Percentiles rank a stretch among this genome's conserved stretches.
Conservation (phyloP, 306 rosid genomes). For the Heteromeles arbutifolia region DNA sequence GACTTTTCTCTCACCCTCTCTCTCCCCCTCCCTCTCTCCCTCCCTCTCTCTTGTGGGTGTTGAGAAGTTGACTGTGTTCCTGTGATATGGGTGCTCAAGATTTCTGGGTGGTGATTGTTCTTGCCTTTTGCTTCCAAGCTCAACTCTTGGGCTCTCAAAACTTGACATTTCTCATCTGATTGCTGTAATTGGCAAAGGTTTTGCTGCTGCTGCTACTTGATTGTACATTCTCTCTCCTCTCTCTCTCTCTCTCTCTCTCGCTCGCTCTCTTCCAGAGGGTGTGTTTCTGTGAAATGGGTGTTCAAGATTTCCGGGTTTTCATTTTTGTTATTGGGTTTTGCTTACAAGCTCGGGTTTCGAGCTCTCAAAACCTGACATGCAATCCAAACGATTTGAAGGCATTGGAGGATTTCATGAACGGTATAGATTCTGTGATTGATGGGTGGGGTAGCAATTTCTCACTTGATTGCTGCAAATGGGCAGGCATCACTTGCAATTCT, state of each 20-base stretch:
- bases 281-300: constrained; percentile 16
- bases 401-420: constrained; percentile 17
- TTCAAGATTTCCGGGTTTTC: constrained; percentile 16
- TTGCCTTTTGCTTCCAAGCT: constrained; percentile 18
- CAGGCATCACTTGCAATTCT: constrained; percentile 27
- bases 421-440: background rate
- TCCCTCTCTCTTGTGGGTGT: background rate
- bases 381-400: constrained; percentile 14
- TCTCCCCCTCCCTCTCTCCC: background rate
- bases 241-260: no score
- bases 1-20: background rate
- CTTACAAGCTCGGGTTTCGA: constrained; percentile 3
- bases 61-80: background rate
- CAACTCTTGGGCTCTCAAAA: constrained; percentile 5
- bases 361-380: constrained; percentile 26
- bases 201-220: constrained; percentile 5
- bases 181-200: constrained; percentile 9
- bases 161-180: no score
- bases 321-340: constrained; percentile 19
- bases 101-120: constrained; percentile 21
- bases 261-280: background rate
- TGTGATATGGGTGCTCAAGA: constrained; percentile 18
- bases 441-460: constrained; percentile 17
- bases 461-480: constrained; percentile 36
- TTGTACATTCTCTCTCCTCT: background rate